Evolutionary conservation across 108 stramenopile genomes (phyloP).

Genomic region (Cylindrotheca closterium): DNA sequence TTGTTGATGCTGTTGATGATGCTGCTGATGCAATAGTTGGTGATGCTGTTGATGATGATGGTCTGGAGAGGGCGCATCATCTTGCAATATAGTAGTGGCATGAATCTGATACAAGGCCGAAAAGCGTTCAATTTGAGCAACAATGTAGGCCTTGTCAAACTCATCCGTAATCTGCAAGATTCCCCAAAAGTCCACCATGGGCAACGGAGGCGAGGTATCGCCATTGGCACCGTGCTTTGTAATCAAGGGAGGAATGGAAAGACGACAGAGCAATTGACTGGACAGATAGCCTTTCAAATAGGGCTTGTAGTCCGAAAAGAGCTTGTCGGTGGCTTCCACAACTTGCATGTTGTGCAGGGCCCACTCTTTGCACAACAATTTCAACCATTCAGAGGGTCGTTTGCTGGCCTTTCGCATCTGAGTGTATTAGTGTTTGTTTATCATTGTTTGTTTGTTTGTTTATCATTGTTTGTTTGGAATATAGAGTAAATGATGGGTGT

Average conservation of each 20-base stretch:
- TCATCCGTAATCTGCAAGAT: constrained; percentile 67
- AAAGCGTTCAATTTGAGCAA: constrained; percentile 75
- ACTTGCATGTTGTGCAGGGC: constrained; percentile 49
- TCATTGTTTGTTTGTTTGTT: not conserved
- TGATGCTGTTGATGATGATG: constrained; percentile 2
- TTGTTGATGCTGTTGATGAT: constrained; percentile 18
- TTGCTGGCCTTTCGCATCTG: constrained; percentile 73
- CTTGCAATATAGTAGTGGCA: not conserved
- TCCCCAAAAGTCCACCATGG: constrained; percentile 64
- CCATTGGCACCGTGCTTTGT: constrained; percentile 1
- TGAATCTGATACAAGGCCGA: constrained; percentile 69
- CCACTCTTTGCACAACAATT: constrained; percentile 69
- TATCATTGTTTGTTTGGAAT: not conserved
- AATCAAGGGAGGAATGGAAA: constrained; percentile 46
- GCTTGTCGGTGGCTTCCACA: constrained; percentile 50
- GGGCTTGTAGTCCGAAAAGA: constrained; percentile 70
- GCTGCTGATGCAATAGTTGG: constrained; percentile 20
- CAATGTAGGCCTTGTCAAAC: constrained; percentile 75
- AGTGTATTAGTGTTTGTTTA: not conserved
- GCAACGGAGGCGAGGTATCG: not conserved
- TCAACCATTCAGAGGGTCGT: constrained; percentile 74
- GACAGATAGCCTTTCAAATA: constrained; percentile 65
- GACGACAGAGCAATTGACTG: constrained; percentile 64
- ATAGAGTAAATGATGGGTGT: not conserved
- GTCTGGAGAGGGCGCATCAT: constrained; percentile 4